Evolutionary conservation across 2,329 filamentous ascomycete genomes (phyloP), one percentile per base, ranked within the genome.

Genomic region (Camillea tinctor): DNA sequence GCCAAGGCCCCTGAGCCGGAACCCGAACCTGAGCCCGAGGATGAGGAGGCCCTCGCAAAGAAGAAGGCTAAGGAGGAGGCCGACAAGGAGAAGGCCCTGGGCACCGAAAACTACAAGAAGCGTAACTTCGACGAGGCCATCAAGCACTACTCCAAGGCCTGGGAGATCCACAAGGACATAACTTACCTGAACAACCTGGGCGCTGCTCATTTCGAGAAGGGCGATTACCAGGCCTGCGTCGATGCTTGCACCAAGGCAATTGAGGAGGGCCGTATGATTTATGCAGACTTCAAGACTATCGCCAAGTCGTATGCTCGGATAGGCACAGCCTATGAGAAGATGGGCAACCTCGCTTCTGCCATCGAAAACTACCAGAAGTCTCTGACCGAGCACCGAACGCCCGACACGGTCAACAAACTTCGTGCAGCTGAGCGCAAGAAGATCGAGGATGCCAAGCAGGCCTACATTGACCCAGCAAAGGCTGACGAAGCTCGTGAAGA

Each of bases 251-350:
- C 91, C 70, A 87, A 92, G 79, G 95, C 96, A 11, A 85, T 97
- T 57, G 90, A 96, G 68, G 90, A 98, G 76, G 95, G 95, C 58
- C 92, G 95, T 60, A 85, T 90, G 69, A 88, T 96, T 68, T 90
- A 93, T 59, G 93, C 95, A 64, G 95, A 99, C 79, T 99, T 98
- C 84, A 99, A 99, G 86, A 84, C 93, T 72, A 94, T 99, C 67
- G 93, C 96, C 73, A 98, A 97, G 87, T 91, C 94, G n/a, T 97
- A 95, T 71, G 93, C 93, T 48, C 92, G 95, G 69, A 96, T 99
- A 68, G 95, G 95, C 65, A 86, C 88, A n/a, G 88, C 94, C 0
- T 93, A 98, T 75, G 95, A 99, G 83, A 97, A 93, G 80, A 79
- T 89, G 74, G 92, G 90, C 66, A 90, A 98, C 69, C 80, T 95